Percentiles rank a stretch among this genome's conserved stretches.
Evolutionary conservation across 2,329 filamentous ascomycete species (phyloP).

Genomic region (Penicillium sp.): DNA sequence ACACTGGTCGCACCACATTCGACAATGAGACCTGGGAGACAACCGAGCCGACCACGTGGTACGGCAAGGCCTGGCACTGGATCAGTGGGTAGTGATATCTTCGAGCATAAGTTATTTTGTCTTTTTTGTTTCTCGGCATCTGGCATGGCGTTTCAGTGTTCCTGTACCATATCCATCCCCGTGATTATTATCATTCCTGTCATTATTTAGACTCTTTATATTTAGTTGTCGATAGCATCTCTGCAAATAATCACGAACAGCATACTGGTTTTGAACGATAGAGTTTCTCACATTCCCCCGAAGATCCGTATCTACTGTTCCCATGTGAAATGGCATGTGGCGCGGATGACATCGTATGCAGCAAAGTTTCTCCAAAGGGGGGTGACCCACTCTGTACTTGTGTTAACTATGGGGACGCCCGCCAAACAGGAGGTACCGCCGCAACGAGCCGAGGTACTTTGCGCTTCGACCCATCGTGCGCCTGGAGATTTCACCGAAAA

Average conservation of each 20-base stretch:
- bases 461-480: constrained; percentile 6
- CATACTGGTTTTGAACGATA: neutral
- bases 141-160: constrained; percentile 4
- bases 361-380: constrained; percentile 5
- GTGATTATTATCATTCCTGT: no score
- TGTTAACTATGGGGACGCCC: neutral
- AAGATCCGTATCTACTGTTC: no score
- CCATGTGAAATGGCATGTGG: constrained; percentile 27
- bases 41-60: constrained; percentile 33
- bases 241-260: neutral
- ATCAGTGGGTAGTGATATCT: constrained; percentile 19
- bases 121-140: constrained; percentile 7
- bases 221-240: neutral
- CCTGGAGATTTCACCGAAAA: constrained; percentile 19
- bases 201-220: no score
- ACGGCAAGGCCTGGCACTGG: constrained; percentile 33
- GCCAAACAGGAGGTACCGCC: constrained; percentile 12
- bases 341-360: constrained; percentile 17
- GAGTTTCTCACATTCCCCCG: neutral
- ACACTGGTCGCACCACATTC: constrained; percentile 42
- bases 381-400: constrained; percentile 18
- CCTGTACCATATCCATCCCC: neutral
- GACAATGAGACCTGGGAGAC: constrained; percentile 44
- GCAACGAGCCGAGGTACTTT: constrained; percentile 24
- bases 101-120: neutral